These are phyloP conservation scores for Colletotrichum costaricense DNA, from an alignment of 2,329 filamentous ascomycete species.

Conservation along the genomic window DNA sequence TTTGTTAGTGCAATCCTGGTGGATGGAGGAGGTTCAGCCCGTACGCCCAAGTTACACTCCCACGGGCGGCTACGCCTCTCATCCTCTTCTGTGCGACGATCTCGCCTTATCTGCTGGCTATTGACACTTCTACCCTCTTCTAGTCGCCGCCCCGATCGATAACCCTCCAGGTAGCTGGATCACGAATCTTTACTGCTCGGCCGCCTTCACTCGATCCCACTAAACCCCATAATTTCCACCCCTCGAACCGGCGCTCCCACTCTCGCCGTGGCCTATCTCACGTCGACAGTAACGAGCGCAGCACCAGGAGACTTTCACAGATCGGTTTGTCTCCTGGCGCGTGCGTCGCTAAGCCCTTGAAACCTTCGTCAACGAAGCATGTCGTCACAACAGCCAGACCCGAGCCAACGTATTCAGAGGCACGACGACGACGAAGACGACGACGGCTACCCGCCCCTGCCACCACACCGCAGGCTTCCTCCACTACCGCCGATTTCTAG, in stretches of 20 bases:
- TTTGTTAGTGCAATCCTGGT: slow-evolving; percentile 14
- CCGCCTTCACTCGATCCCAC: neutral
- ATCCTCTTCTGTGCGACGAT: neutral
- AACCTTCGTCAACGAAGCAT: slow-evolving; percentile 28
- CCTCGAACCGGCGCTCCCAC: neutral
- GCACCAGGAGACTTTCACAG: neutral
- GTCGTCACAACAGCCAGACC: slow-evolving; percentile 34
- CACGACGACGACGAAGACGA: slow-evolving; percentile 39
- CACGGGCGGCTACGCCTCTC: neutral
- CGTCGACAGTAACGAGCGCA: neutral
- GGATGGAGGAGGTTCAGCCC: slow-evolving; percentile 10
- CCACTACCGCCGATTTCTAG: slow-evolving; percentile 40
- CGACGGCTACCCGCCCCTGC: slow-evolving; percentile 45
- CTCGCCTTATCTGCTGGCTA: neutral
- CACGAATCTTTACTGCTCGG: neutral
- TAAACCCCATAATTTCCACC: slow-evolving; percentile 16
- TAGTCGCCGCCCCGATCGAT: neutral
- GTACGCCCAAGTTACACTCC: neutral
- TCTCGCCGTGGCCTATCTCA: neutral
- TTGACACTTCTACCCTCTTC: neutral
- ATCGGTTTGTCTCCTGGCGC: neutral
- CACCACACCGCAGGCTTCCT: slow-evolving; percentile 44
- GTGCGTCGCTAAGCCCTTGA: slow-evolving; percentile 37
- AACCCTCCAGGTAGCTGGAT: neutral
- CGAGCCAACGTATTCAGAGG: slow-evolving; percentile 41